Base-by-base conservation (phyloP, 2,329 filamentous ascomycete species). In the Tolypocladium pustulatum region DNA sequence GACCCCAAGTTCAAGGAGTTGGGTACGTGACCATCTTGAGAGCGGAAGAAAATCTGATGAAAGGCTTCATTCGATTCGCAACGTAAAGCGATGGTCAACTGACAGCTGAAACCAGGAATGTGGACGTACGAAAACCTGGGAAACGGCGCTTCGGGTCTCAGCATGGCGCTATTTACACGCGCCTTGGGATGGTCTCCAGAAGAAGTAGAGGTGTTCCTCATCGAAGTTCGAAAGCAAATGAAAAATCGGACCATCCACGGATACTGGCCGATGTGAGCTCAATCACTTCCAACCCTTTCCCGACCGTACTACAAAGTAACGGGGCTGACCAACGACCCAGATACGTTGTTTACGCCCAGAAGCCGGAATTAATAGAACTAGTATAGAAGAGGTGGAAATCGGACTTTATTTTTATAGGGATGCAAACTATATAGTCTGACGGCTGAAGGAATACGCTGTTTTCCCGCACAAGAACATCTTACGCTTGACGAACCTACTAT, bases 1-100 rank as follows among this genome's bases (percentile, higher is more conserved):
- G 76, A 81, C 46, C 71, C 72, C 7, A 75, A 76, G 32, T 73
- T 78, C 55, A 84, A 83, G 65, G 75, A 82, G 55, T 65, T 82
- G 1, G 81, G 80, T 72, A 62, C 27, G 64, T 55, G 12, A 0
- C 12, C 4, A n/a, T 7, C n/a, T 13, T 25, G 6, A n/a, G n/a
- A n/a, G 20, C 1, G 6, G 4, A 22, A 15, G 71, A 76, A 51
- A 63, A 17, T 2, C 25, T 4, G 8, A 32, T 7, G 12, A 20
- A 32, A 2, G 8, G 46, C 15, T 27, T 30, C 6, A 27, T 17
- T 32, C 27, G 3, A 1, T 20, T 4, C 46, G 22, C 46, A 27
- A 4, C 25, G 6, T 27, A 3, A 30, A 7, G 15, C 1, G 20
- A n/a, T 4, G n/a, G 6, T 10, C 27, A 9, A 20, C n/a, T 51